These are phyloP conservation scores for Claviceps lovelessii DNA, from an alignment of 2,329 filamentous ascomycete species.

Conservation along the genomic window DNA sequence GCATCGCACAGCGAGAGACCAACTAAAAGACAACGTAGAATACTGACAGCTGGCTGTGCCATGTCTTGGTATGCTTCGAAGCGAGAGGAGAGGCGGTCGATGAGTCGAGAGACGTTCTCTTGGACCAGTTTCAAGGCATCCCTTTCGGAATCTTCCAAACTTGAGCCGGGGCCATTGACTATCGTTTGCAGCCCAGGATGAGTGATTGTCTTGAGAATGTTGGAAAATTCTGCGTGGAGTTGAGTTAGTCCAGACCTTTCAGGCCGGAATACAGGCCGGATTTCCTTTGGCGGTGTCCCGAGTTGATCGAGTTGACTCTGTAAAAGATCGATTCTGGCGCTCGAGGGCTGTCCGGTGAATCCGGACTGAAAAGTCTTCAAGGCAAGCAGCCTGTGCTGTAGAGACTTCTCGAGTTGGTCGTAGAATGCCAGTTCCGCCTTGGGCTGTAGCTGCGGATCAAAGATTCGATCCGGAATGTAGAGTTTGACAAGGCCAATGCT, in stretches of 20 bases:
- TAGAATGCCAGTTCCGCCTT: constrained; percentile 50
- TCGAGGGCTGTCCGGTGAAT: constrained; percentile 55
- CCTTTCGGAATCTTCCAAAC: constrained; percentile 8
- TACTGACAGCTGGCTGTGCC: constrained; percentile 59
- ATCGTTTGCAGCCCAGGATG: constrained; percentile 16
- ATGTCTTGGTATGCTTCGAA: constrained; percentile 79
- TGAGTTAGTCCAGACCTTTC: constrained; percentile 49
- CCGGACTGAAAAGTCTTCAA: constrained; percentile 50
- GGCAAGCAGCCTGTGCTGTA: constrained; percentile 43
- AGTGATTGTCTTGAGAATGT: constrained; percentile 52
- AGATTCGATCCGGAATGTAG: constrained; percentile 74
- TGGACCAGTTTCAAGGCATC: constrained; percentile 35
- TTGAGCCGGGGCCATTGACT: constrained; percentile 9
- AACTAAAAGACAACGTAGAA: constrained; percentile 64
- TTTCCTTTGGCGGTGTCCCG: constrained; percentile 50
- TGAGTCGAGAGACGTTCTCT: constrained; percentile 51
- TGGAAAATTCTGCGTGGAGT: constrained; percentile 72
- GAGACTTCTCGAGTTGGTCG: constrained; percentile 36
- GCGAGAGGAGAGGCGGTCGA: constrained; percentile 50
- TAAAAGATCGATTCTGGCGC: constrained; percentile 49
- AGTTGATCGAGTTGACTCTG: constrained; percentile 47
- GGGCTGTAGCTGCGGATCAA: constrained; percentile 61
- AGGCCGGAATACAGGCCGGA: constrained; percentile 58
- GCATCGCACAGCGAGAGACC: constrained; percentile 50
- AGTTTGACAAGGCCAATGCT: constrained; percentile 60